These are phyloP conservation scores for Lignosus rhinocerotis DNA, from an alignment of 1,284 basidiomycete species.

Conservation along the genomic window DNA sequence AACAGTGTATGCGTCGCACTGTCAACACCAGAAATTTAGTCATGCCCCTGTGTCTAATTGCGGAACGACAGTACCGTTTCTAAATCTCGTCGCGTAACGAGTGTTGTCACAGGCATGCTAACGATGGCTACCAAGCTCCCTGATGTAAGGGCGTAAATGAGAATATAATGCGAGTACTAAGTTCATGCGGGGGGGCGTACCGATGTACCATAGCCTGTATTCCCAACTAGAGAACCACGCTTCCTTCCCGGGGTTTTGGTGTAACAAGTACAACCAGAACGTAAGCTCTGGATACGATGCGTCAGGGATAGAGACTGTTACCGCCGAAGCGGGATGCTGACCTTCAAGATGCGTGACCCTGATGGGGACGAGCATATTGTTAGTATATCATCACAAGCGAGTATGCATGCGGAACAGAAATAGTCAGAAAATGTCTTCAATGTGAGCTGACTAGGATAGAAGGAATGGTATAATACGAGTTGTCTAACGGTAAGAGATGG, in stretches of 20 bases:
- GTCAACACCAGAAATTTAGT: neutral
- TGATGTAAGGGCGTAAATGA: constrained; percentile 27
- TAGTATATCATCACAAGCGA: neutral
- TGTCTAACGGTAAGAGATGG: no score
- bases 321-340: constrained; percentile 25
- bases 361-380: neutral
- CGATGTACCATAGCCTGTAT: constrained; percentile 37
- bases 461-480: no score
- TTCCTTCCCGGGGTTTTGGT: constrained; percentile 65
- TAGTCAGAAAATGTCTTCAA: neutral
- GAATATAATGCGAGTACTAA: neutral
- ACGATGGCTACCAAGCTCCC: constrained; percentile 62
- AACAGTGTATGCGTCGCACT: constrained; percentile 72
- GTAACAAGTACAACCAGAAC: constrained; percentile 76
- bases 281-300: constrained; percentile 52
- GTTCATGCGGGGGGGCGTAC: constrained; percentile 33
- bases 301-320: neutral
- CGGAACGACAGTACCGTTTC: constrained; percentile 48
- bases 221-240: constrained; percentile 62
- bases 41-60: neutral
- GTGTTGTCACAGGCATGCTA: constrained; percentile 66
- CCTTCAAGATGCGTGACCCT: constrained; percentile 84
- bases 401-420: neutral
- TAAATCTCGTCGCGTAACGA: constrained; percentile 55
- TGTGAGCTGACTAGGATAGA: no score